Evolutionary conservation across 345 rosid species (phyloP), one percentile per base, ranked within the genome.

Genomic region (Euphorbia lathyris): DNA sequence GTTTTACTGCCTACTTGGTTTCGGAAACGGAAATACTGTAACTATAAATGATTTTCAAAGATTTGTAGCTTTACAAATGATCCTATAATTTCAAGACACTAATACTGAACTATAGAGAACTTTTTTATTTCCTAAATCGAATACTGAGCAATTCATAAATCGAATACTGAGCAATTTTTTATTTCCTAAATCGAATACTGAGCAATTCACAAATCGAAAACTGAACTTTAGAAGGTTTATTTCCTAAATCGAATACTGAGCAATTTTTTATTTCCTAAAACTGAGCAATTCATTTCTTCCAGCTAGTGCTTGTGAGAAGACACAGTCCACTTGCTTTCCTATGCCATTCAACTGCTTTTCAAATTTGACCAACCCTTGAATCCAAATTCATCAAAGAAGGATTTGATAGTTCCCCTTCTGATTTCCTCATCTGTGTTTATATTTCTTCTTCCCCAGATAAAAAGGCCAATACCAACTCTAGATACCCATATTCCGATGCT

Each of bases 231-330:
- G n/a, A n/a, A n/a, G n/a, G n/a, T n/a, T n/a, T n/a, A n/a, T n/a
- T n/a, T n/a, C n/a, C n/a, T n/a, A n/a, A n/a, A n/a, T n/a, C n/a
- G n/a, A n/a, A n/a, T n/a, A n/a, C n/a, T n/a, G n/a, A n/a, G n/a
- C n/a, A n/a, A 51, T 36, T 66, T 29, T 13, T 52, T 69, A 69
- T 57, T 79, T 68, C 58, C 34, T 43, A 63, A 19, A 43, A 43
- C 71, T 75, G 42, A 89, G 79, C 75, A 87, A 52, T 58, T 81
- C 72, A 65, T 83, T 85, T 83, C 95, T 87, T 38, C 70, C 74
- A 12, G 74, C 79, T 70, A 89, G 68, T 7, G 82, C 67, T 12
- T 81, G 68, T 7, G 79, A 80, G 82, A 89, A 89, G 30, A 86
- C 68, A 43, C 40, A 42, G 77, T 87, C 81, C 73, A 85, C 85